Percentiles rank a stretch among this genome's conserved stretches.
These are phyloP conservation scores for Domatiomyces catenatus DNA, from an alignment of 2,329 filamentous ascomycete species.

Conservation along the genomic window DNA sequence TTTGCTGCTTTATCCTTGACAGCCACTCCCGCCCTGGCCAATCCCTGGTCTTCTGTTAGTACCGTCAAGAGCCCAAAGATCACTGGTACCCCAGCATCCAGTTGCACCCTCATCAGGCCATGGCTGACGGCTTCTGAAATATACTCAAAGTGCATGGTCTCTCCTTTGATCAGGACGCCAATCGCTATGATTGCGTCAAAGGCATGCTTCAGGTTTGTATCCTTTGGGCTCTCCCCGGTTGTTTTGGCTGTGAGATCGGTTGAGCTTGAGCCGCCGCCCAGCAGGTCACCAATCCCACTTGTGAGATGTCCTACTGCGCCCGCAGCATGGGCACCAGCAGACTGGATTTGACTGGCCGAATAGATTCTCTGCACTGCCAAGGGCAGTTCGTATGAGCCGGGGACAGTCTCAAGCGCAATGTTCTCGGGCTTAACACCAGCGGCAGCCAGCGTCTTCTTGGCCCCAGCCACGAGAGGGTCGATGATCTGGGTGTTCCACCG, in stretches of 20 bases:
- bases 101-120: slow-evolving; percentile 83
- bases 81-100: slow-evolving; percentile 77
- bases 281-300: slow-evolving; percentile 57
- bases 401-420: slow-evolving; percentile 77
- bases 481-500: slow-evolving; percentile 90
- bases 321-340: slow-evolving; percentile 29
- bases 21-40: slow-evolving; percentile 65
- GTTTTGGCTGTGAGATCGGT: slow-evolving; percentile 42
- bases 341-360: slow-evolving; percentile 73
- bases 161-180: slow-evolving; percentile 92
- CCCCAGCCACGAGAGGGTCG: slow-evolving; percentile 64
- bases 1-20: slow-evolving; percentile 29
- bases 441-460: slow-evolving; percentile 59
- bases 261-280: slow-evolving; percentile 47
- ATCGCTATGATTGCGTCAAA: slow-evolving; percentile 94
- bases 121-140: slow-evolving; percentile 84
- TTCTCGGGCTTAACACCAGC: slow-evolving; percentile 76
- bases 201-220: slow-evolving; percentile 17
- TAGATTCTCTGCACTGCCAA: slow-evolving; percentile 80
- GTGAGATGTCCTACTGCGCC: slow-evolving; percentile 34
- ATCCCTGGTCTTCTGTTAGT: slow-evolving; percentile 72
- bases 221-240: slow-evolving; percentile 24
- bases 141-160: slow-evolving; percentile 99
- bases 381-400: slow-evolving; percentile 87
- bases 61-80: slow-evolving; percentile 87